Evolutionary conservation across 2,329 filamentous ascomycete species (phyloP).

Genomic region (Rhytidhysteron rufulum): DNA sequence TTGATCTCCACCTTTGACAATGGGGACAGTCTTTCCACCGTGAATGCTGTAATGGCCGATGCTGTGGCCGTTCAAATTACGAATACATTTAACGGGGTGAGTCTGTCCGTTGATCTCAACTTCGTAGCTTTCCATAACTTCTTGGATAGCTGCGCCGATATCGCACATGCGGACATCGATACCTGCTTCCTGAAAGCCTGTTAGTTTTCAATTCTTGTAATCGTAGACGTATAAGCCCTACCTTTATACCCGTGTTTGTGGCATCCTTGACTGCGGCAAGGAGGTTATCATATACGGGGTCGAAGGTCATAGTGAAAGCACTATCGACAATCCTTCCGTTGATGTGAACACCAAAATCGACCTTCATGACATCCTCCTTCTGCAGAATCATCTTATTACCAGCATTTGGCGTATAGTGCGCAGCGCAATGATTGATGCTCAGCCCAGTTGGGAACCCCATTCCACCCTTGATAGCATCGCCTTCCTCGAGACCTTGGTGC

Average conservation of each 20-base stretch:
- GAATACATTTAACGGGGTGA: constrained; percentile 78
- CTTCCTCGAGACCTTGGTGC: constrained; percentile 71
- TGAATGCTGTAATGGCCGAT: constrained; percentile 89
- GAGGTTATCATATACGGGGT: constrained; percentile 65
- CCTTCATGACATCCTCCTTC: constrained; percentile 68
- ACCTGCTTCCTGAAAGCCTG: constrained; percentile 63
- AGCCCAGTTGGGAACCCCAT: constrained; percentile 86
- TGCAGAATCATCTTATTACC: constrained; percentile 72
- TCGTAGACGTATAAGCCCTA: constrained; percentile 21
- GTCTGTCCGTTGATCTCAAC: constrained; percentile 76
- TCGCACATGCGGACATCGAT: constrained; percentile 88
- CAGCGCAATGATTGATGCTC: constrained; percentile 79
- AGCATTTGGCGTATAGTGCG: constrained; percentile 83
- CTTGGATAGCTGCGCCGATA: constrained; percentile 79
- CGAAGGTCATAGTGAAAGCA: constrained; percentile 66
- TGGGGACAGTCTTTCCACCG: constrained; percentile 88
- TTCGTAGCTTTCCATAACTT: constrained; percentile 91
- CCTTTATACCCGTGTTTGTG: constrained; percentile 70
- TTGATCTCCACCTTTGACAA: constrained; percentile 81
- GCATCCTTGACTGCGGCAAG: constrained; percentile 64
- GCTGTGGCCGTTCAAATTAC: constrained; percentile 84
- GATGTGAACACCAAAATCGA: constrained; percentile 68
- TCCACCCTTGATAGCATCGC: constrained; percentile 72
- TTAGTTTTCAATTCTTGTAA: not conserved
- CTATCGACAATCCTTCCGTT: constrained; percentile 69